These are phyloP conservation scores for Botrytis cinerea DNA, from an alignment of 2,329 filamentous ascomycete species.

Conservation along the genomic window DNA sequence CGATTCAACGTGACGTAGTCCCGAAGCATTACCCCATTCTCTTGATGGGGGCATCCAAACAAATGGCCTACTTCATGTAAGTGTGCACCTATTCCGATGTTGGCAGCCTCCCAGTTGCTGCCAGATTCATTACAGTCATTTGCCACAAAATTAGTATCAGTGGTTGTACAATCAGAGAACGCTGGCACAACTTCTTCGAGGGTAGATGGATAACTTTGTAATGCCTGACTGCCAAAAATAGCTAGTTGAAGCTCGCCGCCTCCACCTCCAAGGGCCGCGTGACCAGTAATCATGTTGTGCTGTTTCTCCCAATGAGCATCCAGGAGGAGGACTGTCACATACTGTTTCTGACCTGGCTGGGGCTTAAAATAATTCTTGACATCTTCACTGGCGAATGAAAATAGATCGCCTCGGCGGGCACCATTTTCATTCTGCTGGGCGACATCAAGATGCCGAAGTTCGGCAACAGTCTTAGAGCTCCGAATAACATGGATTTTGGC, in stretches of 20 bases:
- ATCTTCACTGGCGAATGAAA: constrained; percentile 73
- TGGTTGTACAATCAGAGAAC: constrained; percentile 87
- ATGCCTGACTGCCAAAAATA: constrained; percentile 87
- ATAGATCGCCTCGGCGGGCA: constrained; percentile 71
- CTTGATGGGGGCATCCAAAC: constrained; percentile 87
- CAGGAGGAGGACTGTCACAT: constrained; percentile 83
- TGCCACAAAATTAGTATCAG: constrained; percentile 75
- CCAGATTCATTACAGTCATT: constrained; percentile 87
- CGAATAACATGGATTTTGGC: constrained; percentile 87
- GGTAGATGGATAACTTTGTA: constrained; percentile 86
- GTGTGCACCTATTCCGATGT: constrained; percentile 90
- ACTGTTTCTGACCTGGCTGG: constrained; percentile 75
- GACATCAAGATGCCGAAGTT: constrained; percentile 75
- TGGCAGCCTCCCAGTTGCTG: constrained; percentile 93
- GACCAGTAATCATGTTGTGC: constrained; percentile 70
- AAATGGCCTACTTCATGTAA: constrained; percentile 88
- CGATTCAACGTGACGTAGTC: constrained; percentile 86
- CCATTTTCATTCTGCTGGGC: constrained; percentile 76
- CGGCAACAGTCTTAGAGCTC: constrained; percentile 78
- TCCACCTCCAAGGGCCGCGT: constrained; percentile 81
- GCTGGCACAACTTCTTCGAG: constrained; percentile 89
- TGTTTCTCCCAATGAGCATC: constrained; percentile 85
- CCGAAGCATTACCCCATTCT: constrained; percentile 86
- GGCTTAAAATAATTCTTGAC: constrained; percentile 76
- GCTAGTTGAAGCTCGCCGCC: constrained; percentile 76